A percentile compares a stretch with the other conserved stretches of the same genome.
Evolutionary conservation across 2,329 filamentous ascomycete species (phyloP).

Genomic region (Aureobasidium sp.): DNA sequence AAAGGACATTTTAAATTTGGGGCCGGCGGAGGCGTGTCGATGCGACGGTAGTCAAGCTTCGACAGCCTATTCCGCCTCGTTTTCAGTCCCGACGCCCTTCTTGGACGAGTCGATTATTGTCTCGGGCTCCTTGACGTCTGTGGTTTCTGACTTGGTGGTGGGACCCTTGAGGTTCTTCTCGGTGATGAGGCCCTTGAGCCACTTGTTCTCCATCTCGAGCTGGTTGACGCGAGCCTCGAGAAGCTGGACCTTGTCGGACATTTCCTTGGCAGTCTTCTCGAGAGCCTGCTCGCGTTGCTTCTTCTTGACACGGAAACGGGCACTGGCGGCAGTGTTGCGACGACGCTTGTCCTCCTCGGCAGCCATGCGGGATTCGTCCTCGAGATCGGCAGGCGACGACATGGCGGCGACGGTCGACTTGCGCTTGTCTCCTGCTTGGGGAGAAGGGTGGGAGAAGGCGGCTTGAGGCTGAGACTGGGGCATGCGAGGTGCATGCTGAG

Average conservation of each 20-base stretch:
- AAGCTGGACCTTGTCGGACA: slow-evolving; percentile 40
- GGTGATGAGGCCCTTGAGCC: slow-evolving; percentile 46
- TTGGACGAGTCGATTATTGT: slow-evolving; percentile 4
- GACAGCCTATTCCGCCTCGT: slow-evolving; percentile 6
- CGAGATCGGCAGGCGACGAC: slow-evolving; percentile 31
- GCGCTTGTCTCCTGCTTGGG: slow-evolving; percentile 38
- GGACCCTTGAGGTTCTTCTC: slow-evolving; percentile 37
- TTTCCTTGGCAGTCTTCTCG: slow-evolving; percentile 46
- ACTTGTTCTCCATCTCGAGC: slow-evolving; percentile 48
- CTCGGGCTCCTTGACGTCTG: not conserved
- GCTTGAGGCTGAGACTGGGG: slow-evolving; percentile 12
- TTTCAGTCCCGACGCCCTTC: slow-evolving; percentile 11
- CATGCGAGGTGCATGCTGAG: slow-evolving; percentile 19
- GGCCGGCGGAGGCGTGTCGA: not conserved
- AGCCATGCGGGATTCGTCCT: slow-evolving; percentile 40
- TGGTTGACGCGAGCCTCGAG: slow-evolving; percentile 43
- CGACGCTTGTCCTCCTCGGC: slow-evolving; percentile 49
- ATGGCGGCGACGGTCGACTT: slow-evolving; percentile 33
- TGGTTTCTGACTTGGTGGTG: not conserved
- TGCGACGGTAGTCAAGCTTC: slow-evolving; percentile 5
- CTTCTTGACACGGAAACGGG: slow-evolving; percentile 49
- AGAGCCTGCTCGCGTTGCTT: slow-evolving; percentile 48
- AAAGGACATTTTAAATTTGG: slow-evolving; percentile 2
- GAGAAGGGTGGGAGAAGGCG: slow-evolving; percentile 12
- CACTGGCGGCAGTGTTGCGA: slow-evolving; percentile 47